phyloP scores from a whole-genome alignment of 2,329 filamentous ascomycete species.

The Penicillium sclerotigenum region DNA sequence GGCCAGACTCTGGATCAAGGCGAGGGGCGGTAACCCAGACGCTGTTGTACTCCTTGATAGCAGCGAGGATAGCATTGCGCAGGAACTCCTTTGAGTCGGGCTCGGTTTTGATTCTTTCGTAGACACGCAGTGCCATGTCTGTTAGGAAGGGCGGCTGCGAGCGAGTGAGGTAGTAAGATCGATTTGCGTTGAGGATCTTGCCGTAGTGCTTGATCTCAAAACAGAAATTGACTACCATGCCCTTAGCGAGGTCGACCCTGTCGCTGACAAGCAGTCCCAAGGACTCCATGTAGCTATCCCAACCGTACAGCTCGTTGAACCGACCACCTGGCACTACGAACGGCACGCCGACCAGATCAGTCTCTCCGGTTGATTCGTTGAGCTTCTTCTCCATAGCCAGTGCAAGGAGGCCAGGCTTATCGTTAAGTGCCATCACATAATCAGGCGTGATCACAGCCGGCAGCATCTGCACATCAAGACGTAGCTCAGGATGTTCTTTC shows the following conservation, averaged over 20 bases:
- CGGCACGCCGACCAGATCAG: conserved; percentile 72
- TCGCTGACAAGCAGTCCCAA: conserved; percentile 83
- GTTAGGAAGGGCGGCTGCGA: conserved; percentile 97
- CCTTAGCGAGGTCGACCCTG: conserved; percentile 80
- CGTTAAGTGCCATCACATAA: conserved; percentile 77
- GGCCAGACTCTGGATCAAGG: conserved; percentile 70
- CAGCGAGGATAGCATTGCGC: conserved; percentile 73
- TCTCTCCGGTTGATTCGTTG: conserved; percentile 65
- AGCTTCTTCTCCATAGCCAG: conserved; percentile 78
- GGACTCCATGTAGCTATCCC: conserved; percentile 99
- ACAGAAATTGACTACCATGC: conserved; percentile 94
- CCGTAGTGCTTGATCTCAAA: conserved; percentile 98
- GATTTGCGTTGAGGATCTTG: conserved; percentile 95
- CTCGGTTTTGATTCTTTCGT: conserved; percentile 87
- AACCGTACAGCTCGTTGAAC: conserved; percentile 98
- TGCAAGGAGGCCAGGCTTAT: conserved; percentile 83
- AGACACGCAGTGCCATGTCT: conserved; percentile 92
- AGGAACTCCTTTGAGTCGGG: conserved; percentile 78
- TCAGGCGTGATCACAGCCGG: conserved; percentile 70
- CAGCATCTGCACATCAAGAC: conserved; percentile 80
- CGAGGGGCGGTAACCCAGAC: conserved; percentile 82
- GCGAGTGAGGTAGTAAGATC: conserved; percentile 89
- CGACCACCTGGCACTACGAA: conserved; percentile 97
- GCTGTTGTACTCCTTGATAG: conserved; percentile 93
- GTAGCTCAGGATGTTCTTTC: conserved; percentile 72